Evolutionary conservation across 2,329 filamentous ascomycete species (phyloP).

Genomic region (Nothophoma quercina): DNA sequence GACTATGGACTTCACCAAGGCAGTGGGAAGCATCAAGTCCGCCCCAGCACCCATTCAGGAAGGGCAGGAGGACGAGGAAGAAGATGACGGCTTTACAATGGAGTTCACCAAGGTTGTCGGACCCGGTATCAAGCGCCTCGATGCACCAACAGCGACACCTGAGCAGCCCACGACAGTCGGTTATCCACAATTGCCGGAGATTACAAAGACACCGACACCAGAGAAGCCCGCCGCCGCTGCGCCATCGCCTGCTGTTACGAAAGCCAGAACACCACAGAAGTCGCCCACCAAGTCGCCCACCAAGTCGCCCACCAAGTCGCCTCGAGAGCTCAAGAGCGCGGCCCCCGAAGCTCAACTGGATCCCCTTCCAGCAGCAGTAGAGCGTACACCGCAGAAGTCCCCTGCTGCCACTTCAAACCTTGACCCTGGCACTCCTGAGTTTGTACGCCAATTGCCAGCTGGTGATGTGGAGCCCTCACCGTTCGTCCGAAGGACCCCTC

Average conservation of each 20-base stretch:
- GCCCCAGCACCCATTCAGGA: constrained; percentile 10
- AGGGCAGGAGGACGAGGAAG: constrained; percentile 23
- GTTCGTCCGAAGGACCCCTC: constrained; percentile 38
- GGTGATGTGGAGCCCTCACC: constrained; percentile 47
- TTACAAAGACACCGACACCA: constrained; percentile 10
- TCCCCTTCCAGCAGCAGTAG: neutral
- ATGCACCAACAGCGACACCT: constrained; percentile 24
- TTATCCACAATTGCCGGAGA: constrained; percentile 12
- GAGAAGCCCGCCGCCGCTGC: constrained; percentile 12
- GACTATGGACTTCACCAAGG: constrained; percentile 52
- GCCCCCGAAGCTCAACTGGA: constrained; percentile 25
- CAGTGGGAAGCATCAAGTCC: constrained; percentile 47
- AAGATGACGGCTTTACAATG: constrained; percentile 59
- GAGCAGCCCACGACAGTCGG: constrained; percentile 24
- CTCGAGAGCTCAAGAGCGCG: neutral
- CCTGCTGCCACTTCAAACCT: constrained; percentile 35
- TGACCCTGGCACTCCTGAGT: constrained; percentile 40
- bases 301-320: constrained; percentile 37
- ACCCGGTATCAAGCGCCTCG: constrained; percentile 48
- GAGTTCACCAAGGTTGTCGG: constrained; percentile 60
- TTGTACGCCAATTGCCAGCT: constrained; percentile 34
- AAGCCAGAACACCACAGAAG: constrained; percentile 33
- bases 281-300: constrained; percentile 37
- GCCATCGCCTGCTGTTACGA: constrained; percentile 11
- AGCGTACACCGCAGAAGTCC: constrained; percentile 35